Evolutionary conservation across 2,329 filamentous ascomycete genomes (phyloP).

Genomic region (Laburnicola sp.): DNA sequence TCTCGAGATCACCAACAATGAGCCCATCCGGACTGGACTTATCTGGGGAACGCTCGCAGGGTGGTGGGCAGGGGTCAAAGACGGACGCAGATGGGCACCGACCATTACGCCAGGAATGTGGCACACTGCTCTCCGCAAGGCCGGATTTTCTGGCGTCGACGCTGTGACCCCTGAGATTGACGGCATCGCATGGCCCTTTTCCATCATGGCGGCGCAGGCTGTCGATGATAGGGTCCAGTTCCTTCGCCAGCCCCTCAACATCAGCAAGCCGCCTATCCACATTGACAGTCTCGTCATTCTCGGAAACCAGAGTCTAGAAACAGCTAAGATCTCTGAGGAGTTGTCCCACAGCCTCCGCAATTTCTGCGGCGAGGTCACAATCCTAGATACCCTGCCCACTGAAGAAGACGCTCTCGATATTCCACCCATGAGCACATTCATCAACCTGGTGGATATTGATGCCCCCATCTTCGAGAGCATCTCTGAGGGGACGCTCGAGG

Average conservation of each 20-base stretch:
- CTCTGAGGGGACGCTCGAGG: constrained; percentile 8
- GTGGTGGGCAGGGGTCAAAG: too few relatives aligned
- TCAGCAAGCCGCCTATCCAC: neutral
- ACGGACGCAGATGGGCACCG: too few relatives aligned
- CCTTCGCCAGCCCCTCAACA: constrained; percentile 12
- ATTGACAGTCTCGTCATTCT: constrained; percentile 4
- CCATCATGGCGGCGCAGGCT: constrained; percentile 19
- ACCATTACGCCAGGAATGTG: neutral
- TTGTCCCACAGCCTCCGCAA: neutral
- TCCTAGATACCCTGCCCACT: constrained; percentile 3
- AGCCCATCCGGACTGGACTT: too few relatives aligned
- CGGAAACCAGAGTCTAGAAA: constrained; percentile 2
- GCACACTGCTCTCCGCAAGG: constrained; percentile 5
- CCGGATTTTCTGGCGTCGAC: constrained; percentile 6
- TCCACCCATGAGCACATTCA: constrained; percentile 9
- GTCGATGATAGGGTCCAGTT: constrained; percentile 17
- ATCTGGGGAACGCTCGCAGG: too few relatives aligned
- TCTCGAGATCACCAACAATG: constrained; percentile 10
- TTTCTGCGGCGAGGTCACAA: neutral
- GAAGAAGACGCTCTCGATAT: constrained; percentile 6
- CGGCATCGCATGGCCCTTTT: neutral
- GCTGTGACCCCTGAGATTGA: neutral
- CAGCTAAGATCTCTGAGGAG: constrained; percentile 3
- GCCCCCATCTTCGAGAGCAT: constrained; percentile 10
- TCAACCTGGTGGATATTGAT: constrained; percentile 15